Conservation (phyloP, 768 basidiomycete species). For the Tremella fuciformis region DNA sequence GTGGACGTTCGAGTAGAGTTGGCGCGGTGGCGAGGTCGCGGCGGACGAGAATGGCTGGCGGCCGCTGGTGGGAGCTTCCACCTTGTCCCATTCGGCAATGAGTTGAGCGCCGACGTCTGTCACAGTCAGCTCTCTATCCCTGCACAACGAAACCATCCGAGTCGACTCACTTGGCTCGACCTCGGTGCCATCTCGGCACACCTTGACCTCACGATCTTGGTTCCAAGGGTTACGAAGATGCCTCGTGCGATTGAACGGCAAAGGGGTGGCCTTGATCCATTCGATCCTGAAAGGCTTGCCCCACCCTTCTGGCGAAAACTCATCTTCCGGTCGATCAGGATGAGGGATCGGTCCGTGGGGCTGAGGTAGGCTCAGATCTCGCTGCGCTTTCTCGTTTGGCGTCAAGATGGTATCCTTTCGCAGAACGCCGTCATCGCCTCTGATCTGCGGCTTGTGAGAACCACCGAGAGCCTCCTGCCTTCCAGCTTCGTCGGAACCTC, state of each 20-base stretch:
- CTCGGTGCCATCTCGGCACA: constrained; percentile 84
- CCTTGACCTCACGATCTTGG: constrained; percentile 60
- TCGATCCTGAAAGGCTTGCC: constrained; percentile 76
- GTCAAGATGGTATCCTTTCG: constrained; percentile 48
- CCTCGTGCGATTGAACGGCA: constrained; percentile 73
- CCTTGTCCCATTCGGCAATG: constrained; percentile 44
- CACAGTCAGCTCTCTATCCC: constrained; percentile 1
- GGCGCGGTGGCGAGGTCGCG: too few species aligned
- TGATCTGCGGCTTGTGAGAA: constrained; percentile 15
- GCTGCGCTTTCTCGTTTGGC: constrained; percentile 20
- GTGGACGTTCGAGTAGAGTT: too few species aligned
- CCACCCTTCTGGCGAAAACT: constrained; percentile 57
- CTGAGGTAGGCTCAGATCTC: too few species aligned
- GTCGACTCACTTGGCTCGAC: constrained; percentile 67
- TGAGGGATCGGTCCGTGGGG: too few species aligned
- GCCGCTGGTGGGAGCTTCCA: too few species aligned
- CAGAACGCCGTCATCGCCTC: constrained; percentile 41
- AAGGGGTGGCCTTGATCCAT: constrained; percentile 69
- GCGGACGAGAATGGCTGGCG: too few species aligned
- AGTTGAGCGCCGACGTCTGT: constrained; percentile 33
- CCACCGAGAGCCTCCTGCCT: constrained; percentile 27
- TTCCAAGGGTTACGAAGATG: constrained; percentile 93
- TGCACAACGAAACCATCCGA: neutral
- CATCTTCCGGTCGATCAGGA: constrained; percentile 31
- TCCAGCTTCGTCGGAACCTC: constrained; percentile 4